Evolutionary conservation across 2,329 filamentous ascomycete genomes (phyloP).

Genomic region (Thelonectria olida): DNA sequence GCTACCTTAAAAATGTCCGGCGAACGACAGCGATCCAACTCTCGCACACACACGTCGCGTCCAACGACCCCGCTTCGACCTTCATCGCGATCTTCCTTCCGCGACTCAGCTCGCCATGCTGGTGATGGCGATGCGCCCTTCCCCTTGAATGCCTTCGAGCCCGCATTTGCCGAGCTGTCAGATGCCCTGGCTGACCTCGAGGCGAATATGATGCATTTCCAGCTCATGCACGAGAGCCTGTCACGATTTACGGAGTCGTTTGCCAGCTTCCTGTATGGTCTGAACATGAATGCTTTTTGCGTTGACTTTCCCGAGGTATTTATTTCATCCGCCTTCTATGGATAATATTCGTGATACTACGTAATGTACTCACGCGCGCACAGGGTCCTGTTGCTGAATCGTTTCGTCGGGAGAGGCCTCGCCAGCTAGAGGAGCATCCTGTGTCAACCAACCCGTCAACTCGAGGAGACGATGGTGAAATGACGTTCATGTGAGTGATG

Average conservation of each 20-base stretch:
- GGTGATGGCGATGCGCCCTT: conserved; percentile 63
- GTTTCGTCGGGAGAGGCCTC: conserved; percentile 73
- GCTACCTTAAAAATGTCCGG: conserved; percentile 34
- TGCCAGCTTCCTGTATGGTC: conserved; percentile 90
- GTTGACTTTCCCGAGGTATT: conserved; percentile 94
- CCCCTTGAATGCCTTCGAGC: conserved; percentile 85
- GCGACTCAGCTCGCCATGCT: conserved; percentile 73
- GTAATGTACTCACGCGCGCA: conserved; percentile 11
- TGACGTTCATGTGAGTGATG: conserved; percentile 79
- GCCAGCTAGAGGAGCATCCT: conserved; percentile 55
- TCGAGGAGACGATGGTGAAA: conserved; percentile 67
- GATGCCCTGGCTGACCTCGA: conserved; percentile 96
- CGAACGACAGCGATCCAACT: conserved; percentile 59
- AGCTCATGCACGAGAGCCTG: conserved; percentile 95
- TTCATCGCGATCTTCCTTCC: conserved; percentile 87
- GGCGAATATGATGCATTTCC: conserved; percentile 96
- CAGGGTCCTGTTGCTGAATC: conserved; percentile 87
- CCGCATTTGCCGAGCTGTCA: conserved; percentile 90
- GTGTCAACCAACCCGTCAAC: conserved; percentile 33
- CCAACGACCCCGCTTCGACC: conserved; percentile 93
- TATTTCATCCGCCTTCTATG: background rate
- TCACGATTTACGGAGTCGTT: conserved; percentile 96
- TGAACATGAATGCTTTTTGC: conserved; percentile 99
- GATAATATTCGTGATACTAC: background rate
- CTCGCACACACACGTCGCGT: conserved; percentile 73